These are phyloP conservation scores for Aspergillus sp. DNA, from an alignment of 2,329 filamentous ascomycete species.

Conservation along the genomic window DNA sequence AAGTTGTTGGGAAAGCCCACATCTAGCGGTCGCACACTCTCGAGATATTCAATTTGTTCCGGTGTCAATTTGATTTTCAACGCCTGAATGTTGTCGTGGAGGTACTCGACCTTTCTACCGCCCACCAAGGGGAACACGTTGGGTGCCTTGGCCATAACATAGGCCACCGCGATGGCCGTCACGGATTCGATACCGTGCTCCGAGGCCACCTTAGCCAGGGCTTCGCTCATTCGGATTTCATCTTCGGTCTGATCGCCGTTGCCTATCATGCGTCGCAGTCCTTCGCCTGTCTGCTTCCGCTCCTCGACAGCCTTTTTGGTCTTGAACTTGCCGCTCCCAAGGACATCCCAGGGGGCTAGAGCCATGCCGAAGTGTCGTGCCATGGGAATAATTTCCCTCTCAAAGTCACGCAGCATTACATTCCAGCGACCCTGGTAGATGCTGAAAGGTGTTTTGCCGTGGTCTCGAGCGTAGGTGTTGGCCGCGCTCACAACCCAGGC, in stretches of 20 bases:
- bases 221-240: constrained; percentile 54
- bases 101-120: constrained; percentile 66
- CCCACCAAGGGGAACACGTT: constrained; percentile 75
- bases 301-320: constrained; percentile 48
- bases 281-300: constrained; percentile 45
- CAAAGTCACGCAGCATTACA: constrained; percentile 39
- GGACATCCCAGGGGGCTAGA: constrained; percentile 59
- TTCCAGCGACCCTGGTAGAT: constrained; percentile 44
- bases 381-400: constrained; percentile 45
- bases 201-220: constrained; percentile 60
- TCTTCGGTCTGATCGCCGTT: constrained; percentile 47
- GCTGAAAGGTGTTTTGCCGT: constrained; percentile 42
- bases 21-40: constrained; percentile 61
- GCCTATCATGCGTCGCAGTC: constrained; percentile 30
- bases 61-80: constrained; percentile 48
- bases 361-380: constrained; percentile 44
- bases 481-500: constrained; percentile 43
- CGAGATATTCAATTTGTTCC: constrained; percentile 67
- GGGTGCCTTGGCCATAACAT: constrained; percentile 70
- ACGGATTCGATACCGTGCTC: constrained; percentile 56
- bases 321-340: constrained; percentile 55
- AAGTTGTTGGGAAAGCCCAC: constrained; percentile 67
- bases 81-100: constrained; percentile 41
- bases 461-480: constrained; percentile 40
- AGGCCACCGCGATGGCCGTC: constrained; percentile 68